Conservation (phyloP, 2,329 filamentous ascomycete genomes). For the Lizonia empirigonia region DNA sequence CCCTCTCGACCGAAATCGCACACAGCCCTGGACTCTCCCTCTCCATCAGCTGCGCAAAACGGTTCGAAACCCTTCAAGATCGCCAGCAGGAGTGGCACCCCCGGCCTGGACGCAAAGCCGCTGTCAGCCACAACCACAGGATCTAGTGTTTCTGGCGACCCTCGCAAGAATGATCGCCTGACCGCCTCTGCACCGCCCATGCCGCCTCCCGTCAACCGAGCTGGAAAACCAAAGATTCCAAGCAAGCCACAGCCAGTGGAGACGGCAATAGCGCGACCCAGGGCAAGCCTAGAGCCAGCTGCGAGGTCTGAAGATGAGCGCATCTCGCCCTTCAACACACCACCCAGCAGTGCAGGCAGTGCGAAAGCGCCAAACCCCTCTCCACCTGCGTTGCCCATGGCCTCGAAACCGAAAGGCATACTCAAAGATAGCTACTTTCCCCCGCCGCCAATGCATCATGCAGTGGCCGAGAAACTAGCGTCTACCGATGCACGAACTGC, state of each 20-base stretch:
- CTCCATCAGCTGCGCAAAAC: slow-evolving; percentile 20
- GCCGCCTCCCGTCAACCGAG: slow-evolving; percentile 79
- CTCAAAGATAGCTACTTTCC: slow-evolving; percentile 43
- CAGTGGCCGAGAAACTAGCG: slow-evolving; percentile 35
- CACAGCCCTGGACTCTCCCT: slow-evolving; percentile 32
- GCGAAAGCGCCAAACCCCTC: slow-evolving; percentile 37
- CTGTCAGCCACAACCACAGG: slow-evolving; percentile 25
- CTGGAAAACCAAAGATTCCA: slow-evolving; percentile 74
- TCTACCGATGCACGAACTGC: slow-evolving; percentile 28
- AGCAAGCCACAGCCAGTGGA: slow-evolving; percentile 51
- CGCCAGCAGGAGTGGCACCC: slow-evolving; percentile 51
- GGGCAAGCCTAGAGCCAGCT: slow-evolving; percentile 43
- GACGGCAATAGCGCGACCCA: slow-evolving; percentile 20
- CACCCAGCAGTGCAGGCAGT: slow-evolving; percentile 74
- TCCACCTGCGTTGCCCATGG: slow-evolving; percentile 29
- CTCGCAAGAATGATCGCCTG: slow-evolving; percentile 39
- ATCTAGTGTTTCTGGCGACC: slow-evolving; percentile 29
- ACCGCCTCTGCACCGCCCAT: slow-evolving; percentile 49
- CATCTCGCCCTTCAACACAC: slow-evolving; percentile 84
- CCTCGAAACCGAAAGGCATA: slow-evolving; percentile 32
- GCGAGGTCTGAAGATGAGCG: slow-evolving; percentile 54
- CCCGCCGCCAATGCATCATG: slow-evolving; percentile 38
- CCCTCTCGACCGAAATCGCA: slow-evolving; percentile 37
- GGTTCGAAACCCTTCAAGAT: slow-evolving; percentile 43
- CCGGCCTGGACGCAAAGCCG: slow-evolving; percentile 48